Base-by-base conservation (phyloP, 345 rosid species). In the Hibiscus tridactylites region DNA sequence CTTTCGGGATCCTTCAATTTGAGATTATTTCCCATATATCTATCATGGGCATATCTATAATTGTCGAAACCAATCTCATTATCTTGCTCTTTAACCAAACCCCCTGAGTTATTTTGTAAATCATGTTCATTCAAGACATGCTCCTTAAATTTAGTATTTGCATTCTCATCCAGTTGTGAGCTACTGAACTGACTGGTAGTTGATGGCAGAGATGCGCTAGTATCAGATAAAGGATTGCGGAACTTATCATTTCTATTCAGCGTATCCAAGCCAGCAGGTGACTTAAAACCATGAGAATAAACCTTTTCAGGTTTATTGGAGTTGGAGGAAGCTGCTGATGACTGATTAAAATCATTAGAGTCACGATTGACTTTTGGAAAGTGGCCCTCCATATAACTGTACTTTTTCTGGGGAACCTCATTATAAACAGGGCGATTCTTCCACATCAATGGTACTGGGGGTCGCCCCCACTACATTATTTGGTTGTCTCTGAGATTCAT, bases 371-470 rank as follows among this genome's bases (percentile, higher is more conserved):
- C 86, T 83, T 84, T 88, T 4, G 97, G 91, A 76, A 85, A 82
- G 67, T 86, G 74, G 76, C 89, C 87, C 29, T 89, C 94, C 86
- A 79, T 86, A 73, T 86, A 80, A 77, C 79, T 81, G 80, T 86
- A 87, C 56, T 90, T 96, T 74, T 81, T 87, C 71, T 79, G 85
- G 28, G 99, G 93, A 37, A 94, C 87, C 74, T 92, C 98, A 78
- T 92, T 96, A 80, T 80, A 78, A 69, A 91, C 86, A 79, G 85
- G 79, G 39, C 88, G 87, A 50, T 86, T 96, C 82, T 91, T 96
- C 97, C 90, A 82, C 90, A 83, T 83, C 85, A 87, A 81, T 17
- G 98, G 95, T 35, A 83, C 85, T 64, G 95, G 96, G 26, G 91
- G 88, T 71, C 84, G 87, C 73, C 89, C 89, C 87, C 68, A 86